phyloP scores from a whole-genome alignment of 1,139 yeast genomes.

The Hansenula anomala region DNA sequence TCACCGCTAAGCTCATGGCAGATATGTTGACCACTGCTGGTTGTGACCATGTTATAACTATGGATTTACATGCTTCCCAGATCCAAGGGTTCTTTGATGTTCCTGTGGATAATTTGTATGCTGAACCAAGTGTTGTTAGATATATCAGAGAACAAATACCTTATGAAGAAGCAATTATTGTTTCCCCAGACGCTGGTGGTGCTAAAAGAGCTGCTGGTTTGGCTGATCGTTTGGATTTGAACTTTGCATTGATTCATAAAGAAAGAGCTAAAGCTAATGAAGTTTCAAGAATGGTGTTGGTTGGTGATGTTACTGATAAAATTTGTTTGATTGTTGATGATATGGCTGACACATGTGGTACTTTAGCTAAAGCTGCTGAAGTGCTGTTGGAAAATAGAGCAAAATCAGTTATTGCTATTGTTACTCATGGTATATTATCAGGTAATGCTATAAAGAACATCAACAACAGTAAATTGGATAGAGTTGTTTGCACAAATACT shows the following conservation, averaged over 20 bases:
- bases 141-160: constrained; percentile 75
- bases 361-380: constrained; percentile 94
- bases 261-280: constrained; percentile 95
- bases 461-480: constrained; percentile 70
- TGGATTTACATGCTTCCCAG: constrained; percentile 97
- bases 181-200: constrained; percentile 98
- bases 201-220: constrained; percentile 96
- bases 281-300: constrained; percentile 91
- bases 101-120: constrained; percentile 94
- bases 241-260: constrained; percentile 94
- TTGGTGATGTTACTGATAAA: constrained; percentile 89
- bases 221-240: constrained; percentile 88
- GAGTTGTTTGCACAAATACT: constrained; percentile 90
- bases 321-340: constrained; percentile 92
- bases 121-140: constrained; percentile 90
- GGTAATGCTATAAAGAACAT: constrained; percentile 85
- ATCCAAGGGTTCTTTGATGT: constrained; percentile 96
- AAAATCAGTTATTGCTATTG: constrained; percentile 83
- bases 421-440: constrained; percentile 90
- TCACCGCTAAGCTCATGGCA: constrained; percentile 94
- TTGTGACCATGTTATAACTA: constrained; percentile 92
- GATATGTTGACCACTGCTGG: constrained; percentile 95
- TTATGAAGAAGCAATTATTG: constrained; percentile 71
- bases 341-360: constrained; percentile 99
- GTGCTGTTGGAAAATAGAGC: constrained; percentile 80